Percentiles rank a stretch among this genome's conserved stretches.
Conservation (phyloP, 805 yeast genomes). For the Yamadazyma sp. region DNA sequence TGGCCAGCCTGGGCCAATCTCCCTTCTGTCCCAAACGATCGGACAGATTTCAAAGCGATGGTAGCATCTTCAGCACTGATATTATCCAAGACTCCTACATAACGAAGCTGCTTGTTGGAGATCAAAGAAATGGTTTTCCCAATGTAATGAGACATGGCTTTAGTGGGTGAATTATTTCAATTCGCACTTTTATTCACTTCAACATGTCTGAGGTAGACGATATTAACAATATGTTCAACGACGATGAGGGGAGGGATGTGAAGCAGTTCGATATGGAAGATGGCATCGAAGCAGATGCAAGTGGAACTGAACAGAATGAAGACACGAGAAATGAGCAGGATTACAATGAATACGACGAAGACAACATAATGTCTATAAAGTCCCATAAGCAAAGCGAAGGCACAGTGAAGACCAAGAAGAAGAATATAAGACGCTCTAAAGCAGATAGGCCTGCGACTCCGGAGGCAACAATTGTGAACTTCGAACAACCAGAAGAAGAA, state of each 20-base stretch:
- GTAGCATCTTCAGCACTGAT: constrained; percentile 91
- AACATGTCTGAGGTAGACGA: constrained; percentile 11
- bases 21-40: constrained; percentile 91
- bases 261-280: constrained; percentile 4
- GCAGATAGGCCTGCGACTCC: constrained; percentile 8
- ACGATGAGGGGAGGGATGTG: constrained; percentile 13
- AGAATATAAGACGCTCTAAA: constrained; percentile 24
- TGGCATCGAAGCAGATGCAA: not conserved
- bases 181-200: constrained; percentile 3
- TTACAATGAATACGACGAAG: constrained; percentile 16
- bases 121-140: constrained; percentile 86
- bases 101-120: constrained; percentile 77
- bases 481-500: constrained; percentile 17
- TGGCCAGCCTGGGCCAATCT: constrained; percentile 59
- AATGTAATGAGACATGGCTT: constrained; percentile 86
- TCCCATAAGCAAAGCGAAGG: constrained; percentile 21
- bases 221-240: constrained; percentile 12
- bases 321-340: not conserved
- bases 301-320: constrained; percentile 1
- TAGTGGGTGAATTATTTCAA: constrained; percentile 2
- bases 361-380: constrained; percentile 22
- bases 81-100: constrained; percentile 83
- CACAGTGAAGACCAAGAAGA: constrained; percentile 23
- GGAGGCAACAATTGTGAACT: constrained; percentile 7
- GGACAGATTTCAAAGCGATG: constrained; percentile 75